Evolutionary conservation across 208 protist species (phyloP), one percentile per base, ranked within the genome.

Genomic region (Acanthamoeba castellanii): DNA sequence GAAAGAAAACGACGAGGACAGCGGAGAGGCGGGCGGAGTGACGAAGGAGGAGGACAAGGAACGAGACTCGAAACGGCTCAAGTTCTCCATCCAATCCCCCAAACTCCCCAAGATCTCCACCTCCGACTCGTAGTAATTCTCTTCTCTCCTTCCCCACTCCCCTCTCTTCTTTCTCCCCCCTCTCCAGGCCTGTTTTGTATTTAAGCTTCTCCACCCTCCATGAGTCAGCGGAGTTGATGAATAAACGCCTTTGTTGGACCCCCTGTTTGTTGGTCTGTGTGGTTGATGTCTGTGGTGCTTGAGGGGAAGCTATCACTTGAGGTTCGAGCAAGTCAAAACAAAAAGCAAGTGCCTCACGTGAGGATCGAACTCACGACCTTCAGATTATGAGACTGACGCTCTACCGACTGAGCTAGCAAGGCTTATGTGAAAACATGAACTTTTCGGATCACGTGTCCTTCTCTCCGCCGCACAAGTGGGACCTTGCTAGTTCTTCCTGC

Each of bases 301-400:
- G n/a, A n/a, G n/a, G n/a, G n/a, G n/a, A n/a, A n/a, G n/a, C n/a
- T n/a, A n/a, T n/a, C n/a, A n/a, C n/a, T n/a, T n/a, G n/a, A n/a
- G n/a, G n/a, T n/a, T n/a, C n/a, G n/a, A n/a, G n/a, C n/a, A n/a
- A n/a, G n/a, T n/a, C n/a, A n/a, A n/a, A n/a, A n/a, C n/a, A n/a
- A n/a, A n/a, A n/a, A n/a, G n/a, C n/a, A n/a, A n/a, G n/a, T 93
- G 88, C 88, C 88, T 93, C 64, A 18, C 42, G 92, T 94, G 92
- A 94, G 92, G 92, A 94, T 94, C 92, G 92, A 94, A 94, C 92
- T 94, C 92, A 94, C 92, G 92, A 94, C 92, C 92, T 94, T 50
- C 76, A 89, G 92, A 94, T 94, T 94, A 94, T 94, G 92, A 94
- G 92, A 94, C 92, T 88, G 74, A 94, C 92, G 92, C 92, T 94